Conservation (phyloP, 2,329 filamentous ascomycete species). For the Colletotrichum shisoi region DNA sequence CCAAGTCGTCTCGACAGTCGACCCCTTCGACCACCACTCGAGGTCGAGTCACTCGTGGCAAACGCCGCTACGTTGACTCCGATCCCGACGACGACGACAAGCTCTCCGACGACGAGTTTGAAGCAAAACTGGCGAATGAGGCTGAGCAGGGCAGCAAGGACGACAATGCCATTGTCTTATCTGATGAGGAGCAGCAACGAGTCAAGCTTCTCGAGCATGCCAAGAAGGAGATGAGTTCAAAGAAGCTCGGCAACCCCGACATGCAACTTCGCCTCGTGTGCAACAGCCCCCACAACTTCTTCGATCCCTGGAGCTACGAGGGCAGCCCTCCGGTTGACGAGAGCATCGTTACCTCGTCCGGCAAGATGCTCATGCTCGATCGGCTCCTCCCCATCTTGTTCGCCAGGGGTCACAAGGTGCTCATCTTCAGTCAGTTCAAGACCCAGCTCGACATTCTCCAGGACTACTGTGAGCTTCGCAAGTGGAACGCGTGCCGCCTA, state of each 20-base stretch:
- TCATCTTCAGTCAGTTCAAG: slow-evolving; percentile 97
- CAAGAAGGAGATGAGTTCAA: slow-evolving; percentile 85
- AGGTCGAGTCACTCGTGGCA: slow-evolving; percentile 54
- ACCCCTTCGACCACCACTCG: slow-evolving; percentile 70
- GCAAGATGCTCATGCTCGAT: slow-evolving; percentile 95
- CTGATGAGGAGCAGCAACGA: slow-evolving; percentile 69
- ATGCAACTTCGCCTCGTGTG: slow-evolving; percentile 92
- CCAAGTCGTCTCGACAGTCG: slow-evolving; percentile 76
- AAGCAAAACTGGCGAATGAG: slow-evolving; percentile 75
- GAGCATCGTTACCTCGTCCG: slow-evolving; percentile 82
- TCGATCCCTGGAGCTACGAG: slow-evolving; percentile 80
- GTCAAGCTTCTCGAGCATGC: slow-evolving; percentile 77
- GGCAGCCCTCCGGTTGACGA: slow-evolving; percentile 73
- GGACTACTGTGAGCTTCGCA: slow-evolving; percentile 83
- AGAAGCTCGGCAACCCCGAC: slow-evolving; percentile 91
- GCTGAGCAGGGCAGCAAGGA: slow-evolving; percentile 55
- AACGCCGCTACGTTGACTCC: slow-evolving; percentile 60
- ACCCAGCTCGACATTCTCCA: slow-evolving; percentile 91
- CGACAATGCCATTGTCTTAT: slow-evolving; percentile 48
- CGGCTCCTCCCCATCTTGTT: slow-evolving; percentile 81
- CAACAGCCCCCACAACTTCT: slow-evolving; percentile 96
- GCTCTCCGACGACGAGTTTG: slow-evolving; percentile 85
- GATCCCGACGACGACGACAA: slow-evolving; percentile 64
- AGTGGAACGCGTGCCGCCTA: slow-evolving; percentile 86
- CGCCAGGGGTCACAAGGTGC: slow-evolving; percentile 79